Evolutionary conservation across 2,329 filamentous ascomycete species (phyloP).

Genomic region (Ciborinia camelliae): DNA sequence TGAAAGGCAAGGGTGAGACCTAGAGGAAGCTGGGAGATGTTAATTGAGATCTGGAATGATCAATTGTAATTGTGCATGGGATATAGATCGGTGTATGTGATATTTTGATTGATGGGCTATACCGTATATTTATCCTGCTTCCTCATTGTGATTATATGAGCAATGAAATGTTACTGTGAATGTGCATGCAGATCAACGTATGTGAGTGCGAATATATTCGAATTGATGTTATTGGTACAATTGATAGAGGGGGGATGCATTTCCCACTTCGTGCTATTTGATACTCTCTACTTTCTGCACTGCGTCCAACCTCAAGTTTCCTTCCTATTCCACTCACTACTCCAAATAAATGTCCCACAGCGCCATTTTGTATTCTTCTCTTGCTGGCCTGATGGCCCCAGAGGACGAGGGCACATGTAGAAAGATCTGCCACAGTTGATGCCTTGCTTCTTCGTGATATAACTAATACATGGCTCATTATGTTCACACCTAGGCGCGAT

Average conservation of each 20-base stretch:
- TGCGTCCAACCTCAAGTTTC: background rate
- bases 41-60: background rate
- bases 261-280: background rate
- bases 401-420: constrained; percentile 64
- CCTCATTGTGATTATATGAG: background rate
- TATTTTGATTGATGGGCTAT: background rate
- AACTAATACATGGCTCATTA: constrained; percentile 76
- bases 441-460: constrained; percentile 85
- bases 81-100: background rate
- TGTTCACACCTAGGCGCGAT: constrained; percentile 80
- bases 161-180: background rate
- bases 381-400: constrained; percentile 82
- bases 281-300: background rate
- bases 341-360: constrained; percentile 73
- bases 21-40: background rate
- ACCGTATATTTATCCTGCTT: background rate
- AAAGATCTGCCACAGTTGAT: constrained; percentile 72
- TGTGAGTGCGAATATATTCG: background rate
- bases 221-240: background rate
- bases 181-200: background rate
- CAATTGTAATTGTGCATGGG: background rate
- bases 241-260: background rate
- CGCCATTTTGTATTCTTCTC: constrained; percentile 83
- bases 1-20: background rate
- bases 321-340: constrained; percentile 32